Conservation (phyloP, 2,329 filamentous ascomycete genomes). For the Monosporascus cannonballus region DNA sequence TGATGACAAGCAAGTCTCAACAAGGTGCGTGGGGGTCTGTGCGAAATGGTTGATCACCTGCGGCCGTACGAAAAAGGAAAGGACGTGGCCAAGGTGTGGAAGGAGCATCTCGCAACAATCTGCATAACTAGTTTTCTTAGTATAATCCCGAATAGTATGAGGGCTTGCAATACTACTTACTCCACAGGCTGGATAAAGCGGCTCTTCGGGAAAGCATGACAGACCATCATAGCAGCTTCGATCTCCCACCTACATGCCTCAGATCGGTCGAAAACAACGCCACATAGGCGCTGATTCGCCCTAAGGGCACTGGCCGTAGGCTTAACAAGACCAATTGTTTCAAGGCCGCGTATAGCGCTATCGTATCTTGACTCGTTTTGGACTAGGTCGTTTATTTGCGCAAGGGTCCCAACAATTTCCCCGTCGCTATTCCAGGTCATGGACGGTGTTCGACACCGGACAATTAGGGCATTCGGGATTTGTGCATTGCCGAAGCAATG, state of each 20-base stretch:
- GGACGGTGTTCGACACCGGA: slow-evolving; percentile 1
- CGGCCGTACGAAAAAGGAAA: background rate
- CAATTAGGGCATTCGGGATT: slow-evolving; percentile 1
- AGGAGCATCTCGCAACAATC: background rate
- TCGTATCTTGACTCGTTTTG: too few species aligned
- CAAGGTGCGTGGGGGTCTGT: background rate
- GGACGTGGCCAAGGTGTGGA: background rate
- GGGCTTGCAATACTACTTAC: background rate
- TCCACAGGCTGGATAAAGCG: background rate
- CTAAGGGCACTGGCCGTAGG: too few species aligned
- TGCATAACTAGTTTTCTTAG: slow-evolving; percentile 1
- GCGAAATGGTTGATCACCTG: background rate
- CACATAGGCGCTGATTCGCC: too few species aligned
- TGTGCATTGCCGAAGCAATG: slow-evolving; percentile 1
- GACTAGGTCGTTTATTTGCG: too few species aligned
- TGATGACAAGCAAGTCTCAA: slow-evolving; percentile 3
- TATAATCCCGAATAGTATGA: background rate
- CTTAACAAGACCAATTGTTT: too few species aligned
- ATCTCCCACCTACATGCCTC: too few species aligned
- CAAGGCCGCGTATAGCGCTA: too few species aligned
- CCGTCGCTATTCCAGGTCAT: slow-evolving; percentile 2
- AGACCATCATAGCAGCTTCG: too few species aligned
- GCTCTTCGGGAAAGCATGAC: too few species aligned
- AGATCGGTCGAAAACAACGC: too few species aligned
- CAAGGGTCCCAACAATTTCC: background rate